Evolutionary conservation across 257 asterid species (phyloP), one percentile per base, ranked within the genome.

Genomic region (Rhazya stricta): DNA sequence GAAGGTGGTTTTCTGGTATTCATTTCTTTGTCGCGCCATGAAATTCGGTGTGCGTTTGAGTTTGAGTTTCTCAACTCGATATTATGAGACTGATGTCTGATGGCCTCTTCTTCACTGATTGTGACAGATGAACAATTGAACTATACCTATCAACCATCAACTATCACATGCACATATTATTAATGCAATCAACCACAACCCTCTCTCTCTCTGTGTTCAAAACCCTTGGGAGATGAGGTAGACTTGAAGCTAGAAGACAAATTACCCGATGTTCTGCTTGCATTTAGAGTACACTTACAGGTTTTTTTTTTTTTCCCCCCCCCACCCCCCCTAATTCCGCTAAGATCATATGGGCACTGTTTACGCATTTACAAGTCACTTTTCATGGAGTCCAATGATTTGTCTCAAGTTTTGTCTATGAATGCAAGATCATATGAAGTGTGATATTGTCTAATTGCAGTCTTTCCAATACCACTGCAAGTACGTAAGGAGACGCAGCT

Each of bases 121-220:
- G 77, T 66, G 85, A 84, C 83, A 50, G 70, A 75, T 75, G 81
- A 84, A 67, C 73, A 51, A 73, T 62, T 69, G 85, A 84, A 41
- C 69, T 78, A 85, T 84, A 42, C 16, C 81, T 39, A 76, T 82
- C 86, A 82, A 25, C 41, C 65, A 71, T 65, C 83, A 54, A 75
- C 58, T 65, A n/a, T 72, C 80, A 70, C 67, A 41, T 71, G 79
- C 79, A 12, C n/a, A 27, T 30, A 58, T 34, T 76, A 76, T 50
- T 60, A 54, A 58, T 48, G 71, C 69, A 53, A 29, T 53, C 57
- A 41, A 48, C 23, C n/a, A 37, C 57, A 13, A 4, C 15, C 36
- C 42, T 12, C 51, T 18, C 30, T 1, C 36, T 9, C 72, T 9
- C 34, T 25, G n/a, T 51, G 16, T 7, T n/a, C 13, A 50, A 23